Evolutionary conservation across 495 filamentous ascomycete genomes (phyloP).

Genomic region (Cenococcum geophilum): DNA sequence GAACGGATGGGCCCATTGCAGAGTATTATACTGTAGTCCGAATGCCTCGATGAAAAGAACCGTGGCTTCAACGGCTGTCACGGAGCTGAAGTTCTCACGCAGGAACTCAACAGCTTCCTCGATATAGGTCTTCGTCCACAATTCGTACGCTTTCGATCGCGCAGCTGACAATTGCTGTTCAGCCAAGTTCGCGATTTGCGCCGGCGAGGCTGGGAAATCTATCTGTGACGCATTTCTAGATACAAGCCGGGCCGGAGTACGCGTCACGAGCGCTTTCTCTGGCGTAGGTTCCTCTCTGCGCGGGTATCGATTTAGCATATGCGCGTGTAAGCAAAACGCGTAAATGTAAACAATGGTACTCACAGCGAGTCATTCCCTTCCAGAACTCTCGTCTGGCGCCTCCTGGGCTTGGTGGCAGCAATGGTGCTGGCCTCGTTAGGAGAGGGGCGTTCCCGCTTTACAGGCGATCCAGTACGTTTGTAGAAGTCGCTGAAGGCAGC

Average conservation of each 20-base stretch:
- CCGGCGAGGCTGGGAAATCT: conserved; percentile 72
- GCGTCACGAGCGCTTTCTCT: conserved; percentile 38
- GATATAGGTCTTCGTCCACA: conserved; percentile 44
- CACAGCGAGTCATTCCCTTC: conserved; percentile 24
- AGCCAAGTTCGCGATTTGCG: conserved; percentile 74
- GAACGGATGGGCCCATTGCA: conserved; percentile 64
- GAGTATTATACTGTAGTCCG: conserved; percentile 53
- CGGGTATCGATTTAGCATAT: conserved; percentile 10
- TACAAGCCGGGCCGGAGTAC: conserved; percentile 50
- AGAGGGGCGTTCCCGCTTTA: conserved; percentile 60
- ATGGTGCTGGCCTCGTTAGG: conserved; percentile 34
- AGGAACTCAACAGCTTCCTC: conserved; percentile 50
- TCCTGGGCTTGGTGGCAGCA: conserved; percentile 39
- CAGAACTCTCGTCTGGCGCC: conserved; percentile 20
- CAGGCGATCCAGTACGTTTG: conserved; percentile 64
- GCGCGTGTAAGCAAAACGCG: conserved; percentile 29
- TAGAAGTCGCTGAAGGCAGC: conserved; percentile 70
- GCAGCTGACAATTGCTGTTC: conserved; percentile 65
- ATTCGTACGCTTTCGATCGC: conserved; percentile 45
- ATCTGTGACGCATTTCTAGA: conserved; percentile 44
- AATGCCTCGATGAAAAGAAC: conserved; percentile 52
- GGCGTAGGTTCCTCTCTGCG: conserved; percentile 23
- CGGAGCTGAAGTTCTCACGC: conserved; percentile 37
- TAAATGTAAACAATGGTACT: conserved; percentile 28
- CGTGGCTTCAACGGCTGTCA: conserved; percentile 53